A percentile compares a stretch with the other conserved stretches of the same genome.
Evolutionary conservation across 148 eudicot species (phyloP).

Genomic region (Fagopyrum tataricum): DNA sequence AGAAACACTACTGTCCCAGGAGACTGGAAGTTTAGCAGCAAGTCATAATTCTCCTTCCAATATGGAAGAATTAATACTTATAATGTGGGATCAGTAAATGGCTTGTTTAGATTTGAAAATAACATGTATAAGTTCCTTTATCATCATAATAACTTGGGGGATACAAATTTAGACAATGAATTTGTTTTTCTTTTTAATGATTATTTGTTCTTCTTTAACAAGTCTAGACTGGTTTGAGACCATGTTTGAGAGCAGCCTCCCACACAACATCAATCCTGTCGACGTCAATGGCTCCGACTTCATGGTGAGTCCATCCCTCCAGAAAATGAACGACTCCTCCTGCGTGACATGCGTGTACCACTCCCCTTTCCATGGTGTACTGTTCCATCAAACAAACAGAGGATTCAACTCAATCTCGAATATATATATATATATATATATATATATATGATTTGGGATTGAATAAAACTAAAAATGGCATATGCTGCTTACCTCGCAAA

Average conservation of each 20-base stretch:
- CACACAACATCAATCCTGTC: slow-evolving; percentile 70
- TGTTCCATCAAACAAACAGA: slow-evolving; percentile 14
- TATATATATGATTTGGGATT: too few relatives aligned
- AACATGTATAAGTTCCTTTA: too few relatives aligned
- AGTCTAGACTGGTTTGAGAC: slow-evolving; percentile 40
- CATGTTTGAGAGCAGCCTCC: slow-evolving; percentile 73
- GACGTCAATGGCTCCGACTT: slow-evolving; percentile 75
- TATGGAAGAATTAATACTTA: too few relatives aligned
- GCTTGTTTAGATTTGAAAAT: too few relatives aligned
- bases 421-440: too few relatives aligned
- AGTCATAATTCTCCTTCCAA: too few relatives aligned
- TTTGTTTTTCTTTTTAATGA: too few relatives aligned
- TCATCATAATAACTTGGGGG: too few relatives aligned
- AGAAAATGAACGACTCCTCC: slow-evolving; percentile 68
- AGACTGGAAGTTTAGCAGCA: too few relatives aligned
- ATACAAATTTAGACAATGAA: too few relatives aligned
- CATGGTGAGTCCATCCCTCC: slow-evolving; percentile 76
- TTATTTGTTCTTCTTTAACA: neutral
- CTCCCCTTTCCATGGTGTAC: slow-evolving; percentile 79
- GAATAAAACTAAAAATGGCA: neutral
- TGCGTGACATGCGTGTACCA: slow-evolving; percentile 84
- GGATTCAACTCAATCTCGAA: neutral
- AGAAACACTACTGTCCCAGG: too few relatives aligned
- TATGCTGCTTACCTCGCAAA: slow-evolving; percentile 45
- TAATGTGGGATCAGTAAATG: too few relatives aligned